A percentile compares a stretch with the other conserved stretches of the same genome.
phyloP scores from a whole-genome alignment of 495 filamentous ascomycete species.

The Penicillium parvum region DNA sequence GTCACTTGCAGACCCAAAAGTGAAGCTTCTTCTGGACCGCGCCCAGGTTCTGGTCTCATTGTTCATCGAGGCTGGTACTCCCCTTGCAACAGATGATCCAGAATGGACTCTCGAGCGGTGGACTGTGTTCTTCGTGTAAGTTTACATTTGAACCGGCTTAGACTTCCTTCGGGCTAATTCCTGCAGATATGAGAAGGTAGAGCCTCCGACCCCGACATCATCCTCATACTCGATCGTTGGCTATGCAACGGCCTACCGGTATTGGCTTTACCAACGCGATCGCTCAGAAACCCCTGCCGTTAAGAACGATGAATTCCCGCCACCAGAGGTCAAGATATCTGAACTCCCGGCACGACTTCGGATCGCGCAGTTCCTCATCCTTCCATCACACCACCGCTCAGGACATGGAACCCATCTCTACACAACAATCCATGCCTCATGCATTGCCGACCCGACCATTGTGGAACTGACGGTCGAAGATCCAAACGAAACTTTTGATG shows the following conservation, averaged over 20 bases:
- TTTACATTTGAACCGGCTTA: background rate
- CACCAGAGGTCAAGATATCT: slow-evolving; percentile 36
- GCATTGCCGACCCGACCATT: slow-evolving; percentile 56
- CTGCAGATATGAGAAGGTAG: slow-evolving; percentile 61
- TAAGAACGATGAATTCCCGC: slow-evolving; percentile 41
- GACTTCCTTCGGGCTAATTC: slow-evolving; percentile 5
- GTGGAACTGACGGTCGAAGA: slow-evolving; percentile 92
- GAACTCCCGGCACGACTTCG: slow-evolving; percentile 65
- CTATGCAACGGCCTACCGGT: slow-evolving; percentile 86
- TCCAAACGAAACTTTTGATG: slow-evolving; percentile 90
- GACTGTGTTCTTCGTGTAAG: slow-evolving; percentile 77
- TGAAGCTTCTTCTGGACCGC: slow-evolving; percentile 64
- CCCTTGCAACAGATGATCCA: slow-evolving; percentile 65
- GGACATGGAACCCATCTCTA: slow-evolving; percentile 81
- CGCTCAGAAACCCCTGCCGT: slow-evolving; percentile 22
- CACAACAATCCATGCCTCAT: slow-evolving; percentile 63
- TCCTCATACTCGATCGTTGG: slow-evolving; percentile 72
- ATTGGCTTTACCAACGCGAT: slow-evolving; percentile 44
- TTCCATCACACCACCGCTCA: slow-evolving; percentile 78
- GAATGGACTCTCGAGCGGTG: slow-evolving; percentile 74
- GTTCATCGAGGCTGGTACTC: slow-evolving; percentile 86
- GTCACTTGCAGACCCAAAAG: slow-evolving; percentile 50
- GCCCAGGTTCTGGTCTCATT: slow-evolving; percentile 80
- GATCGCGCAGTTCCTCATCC: slow-evolving; percentile 91
- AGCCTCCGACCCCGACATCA: slow-evolving; percentile 39